phyloP scores from a whole-genome alignment of 805 yeast species.

The Sugiyamaella boreocaroliniensis region DNA sequence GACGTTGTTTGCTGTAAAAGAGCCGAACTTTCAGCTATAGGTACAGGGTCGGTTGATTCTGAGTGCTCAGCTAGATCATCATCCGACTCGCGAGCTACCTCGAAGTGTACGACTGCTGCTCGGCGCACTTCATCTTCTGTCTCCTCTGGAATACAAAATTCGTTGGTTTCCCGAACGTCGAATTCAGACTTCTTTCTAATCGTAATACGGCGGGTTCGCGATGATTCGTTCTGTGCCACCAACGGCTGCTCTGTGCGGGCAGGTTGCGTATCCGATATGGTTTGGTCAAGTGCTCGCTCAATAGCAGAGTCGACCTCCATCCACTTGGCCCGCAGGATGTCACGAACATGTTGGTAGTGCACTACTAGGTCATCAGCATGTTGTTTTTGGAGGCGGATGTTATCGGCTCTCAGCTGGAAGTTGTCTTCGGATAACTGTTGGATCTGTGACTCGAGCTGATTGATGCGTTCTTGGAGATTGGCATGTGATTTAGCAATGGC shows the following conservation, averaged over 20 bases:
- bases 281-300: neutral
- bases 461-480: conserved; percentile 35
- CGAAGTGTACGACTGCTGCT: neutral
- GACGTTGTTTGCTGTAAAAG: too few species aligned
- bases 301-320: conserved; percentile 11
- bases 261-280: neutral
- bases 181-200: conserved; percentile 2
- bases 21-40: neutral
- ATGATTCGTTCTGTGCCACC: neutral
- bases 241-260: neutral
- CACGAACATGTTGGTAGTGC: conserved; percentile 4
- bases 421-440: conserved; percentile 37
- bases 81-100: neutral
- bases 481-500: conserved; percentile 44
- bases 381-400: conserved; percentile 13
- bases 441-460: conserved; percentile 39
- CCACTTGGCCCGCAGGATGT: conserved; percentile 11
- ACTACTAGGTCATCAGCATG: conserved; percentile 1
- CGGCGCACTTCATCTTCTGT: conserved; percentile 6
- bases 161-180: neutral
- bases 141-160: conserved; percentile 9
- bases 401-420: conserved; percentile 25
- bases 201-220: neutral
- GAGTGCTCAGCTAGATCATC: neutral
- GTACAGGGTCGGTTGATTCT: neutral